Percentiles rank a stretch among this genome's conserved stretches.
Evolutionary conservation across 2,329 filamentous ascomycete species (phyloP).

Genomic region (Malbranchea zuffiana): DNA sequence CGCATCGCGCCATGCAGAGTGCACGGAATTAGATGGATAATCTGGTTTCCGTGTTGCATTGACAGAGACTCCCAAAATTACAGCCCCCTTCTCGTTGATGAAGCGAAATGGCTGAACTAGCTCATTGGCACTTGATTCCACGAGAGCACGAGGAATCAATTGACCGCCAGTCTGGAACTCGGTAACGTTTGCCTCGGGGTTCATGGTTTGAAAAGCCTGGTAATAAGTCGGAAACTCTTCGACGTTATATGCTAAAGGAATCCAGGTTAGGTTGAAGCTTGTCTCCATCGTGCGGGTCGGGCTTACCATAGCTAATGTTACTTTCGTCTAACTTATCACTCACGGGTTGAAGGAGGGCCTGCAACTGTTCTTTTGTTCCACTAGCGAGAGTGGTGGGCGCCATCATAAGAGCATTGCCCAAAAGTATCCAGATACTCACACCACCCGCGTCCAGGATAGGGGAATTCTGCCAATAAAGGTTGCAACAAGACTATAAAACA

Average conservation of each 20-base stretch:
- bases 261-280: not conserved
- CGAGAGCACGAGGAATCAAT: slow-evolving; percentile 27
- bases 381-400: not conserved
- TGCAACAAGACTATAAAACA: not conserved
- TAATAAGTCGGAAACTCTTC: not conserved
- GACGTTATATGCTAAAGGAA: not conserved
- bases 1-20: slow-evolving; percentile 3
- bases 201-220: not conserved
- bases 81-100: slow-evolving; percentile 26
- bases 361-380: not conserved
- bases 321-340: not conserved
- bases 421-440: not conserved
- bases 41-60: slow-evolving; percentile 23
- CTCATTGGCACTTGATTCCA: slow-evolving; percentile 22
- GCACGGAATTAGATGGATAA: slow-evolving; percentile 1
- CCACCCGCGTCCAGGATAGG: not conserved
- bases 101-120: slow-evolving; percentile 25
- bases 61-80: slow-evolving; percentile 30
- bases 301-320: not conserved
- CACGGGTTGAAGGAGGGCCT: not conserved
- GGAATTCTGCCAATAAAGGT: not conserved
- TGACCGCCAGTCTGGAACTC: slow-evolving; percentile 9
- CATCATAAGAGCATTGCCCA: not conserved
- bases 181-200: slow-evolving; percentile 21
- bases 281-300: not conserved